Percentiles rank a stretch among this genome's conserved stretches.
These are phyloP conservation scores for Phytophthora tubulina DNA, from an alignment of 352 stramenopile genomes.

Conservation along the genomic window DNA sequence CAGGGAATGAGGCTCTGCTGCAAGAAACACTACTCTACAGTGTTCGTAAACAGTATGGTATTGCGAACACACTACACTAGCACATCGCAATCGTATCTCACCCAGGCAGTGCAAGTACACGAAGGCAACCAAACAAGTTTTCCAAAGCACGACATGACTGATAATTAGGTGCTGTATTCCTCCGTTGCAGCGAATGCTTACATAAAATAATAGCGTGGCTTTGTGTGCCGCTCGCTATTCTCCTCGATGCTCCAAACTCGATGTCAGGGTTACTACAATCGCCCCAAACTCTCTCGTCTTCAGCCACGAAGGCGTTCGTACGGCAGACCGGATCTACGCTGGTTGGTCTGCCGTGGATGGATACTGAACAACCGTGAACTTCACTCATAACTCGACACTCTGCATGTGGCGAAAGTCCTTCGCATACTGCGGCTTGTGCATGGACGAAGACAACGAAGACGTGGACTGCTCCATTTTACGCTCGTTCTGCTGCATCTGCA, in stretches of 20 bases:
- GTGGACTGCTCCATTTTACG: slow-evolving; percentile 45
- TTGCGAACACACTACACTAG: no score
- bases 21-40: no score
- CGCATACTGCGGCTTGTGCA: slow-evolving; percentile 38
- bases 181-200: slow-evolving; percentile 39
- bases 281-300: slow-evolving; percentile 5
- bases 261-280: slow-evolving; percentile 17
- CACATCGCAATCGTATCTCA: no score
- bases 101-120: background rate
- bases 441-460: slow-evolving; percentile 27
- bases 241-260: slow-evolving; percentile 26
- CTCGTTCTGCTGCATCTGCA: slow-evolving; percentile 64
- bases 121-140: background rate
- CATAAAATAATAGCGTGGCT: slow-evolving; percentile 47
- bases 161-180: slow-evolving; percentile 51
- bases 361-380: slow-evolving; percentile 6
- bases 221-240: slow-evolving; percentile 39
- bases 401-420: slow-evolving; percentile 45
- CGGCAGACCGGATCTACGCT: slow-evolving; percentile 22
- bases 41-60: no score
- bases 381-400: slow-evolving; percentile 53
- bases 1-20: no score
- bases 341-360: slow-evolving; percentile 23
- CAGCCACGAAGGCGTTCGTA: slow-evolving; percentile 25
- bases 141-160: slow-evolving; percentile 3